These are phyloP conservation scores for Lepraria neglecta DNA, from an alignment of 495 filamentous ascomycete genomes.

Conservation along the genomic window DNA sequence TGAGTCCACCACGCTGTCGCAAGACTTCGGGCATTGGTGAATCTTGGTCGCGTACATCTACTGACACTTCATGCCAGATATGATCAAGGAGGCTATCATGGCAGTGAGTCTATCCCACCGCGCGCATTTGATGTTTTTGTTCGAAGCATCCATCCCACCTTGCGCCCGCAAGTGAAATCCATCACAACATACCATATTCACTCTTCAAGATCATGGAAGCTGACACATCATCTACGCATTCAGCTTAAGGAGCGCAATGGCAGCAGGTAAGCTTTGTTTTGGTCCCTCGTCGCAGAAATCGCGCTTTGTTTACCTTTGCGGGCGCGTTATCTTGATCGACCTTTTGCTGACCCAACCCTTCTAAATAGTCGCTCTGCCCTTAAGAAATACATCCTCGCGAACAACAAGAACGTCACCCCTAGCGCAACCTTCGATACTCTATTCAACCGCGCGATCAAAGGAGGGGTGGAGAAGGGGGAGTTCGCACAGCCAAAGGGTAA, in stretches of 20 bases:
- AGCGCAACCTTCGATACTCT: constrained; percentile 74
- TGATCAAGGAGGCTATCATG: constrained; percentile 65
- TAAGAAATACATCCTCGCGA: constrained; percentile 96
- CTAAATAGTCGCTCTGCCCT: constrained; percentile 75
- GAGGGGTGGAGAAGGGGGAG: constrained; percentile 80
- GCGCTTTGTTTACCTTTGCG: constrained; percentile 22
- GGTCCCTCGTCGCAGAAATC: constrained; percentile 12
- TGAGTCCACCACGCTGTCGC: constrained; percentile 41
- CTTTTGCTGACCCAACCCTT: constrained; percentile 18
- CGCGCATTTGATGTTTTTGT: constrained; percentile 28
- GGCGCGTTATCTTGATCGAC: constrained; percentile 19
- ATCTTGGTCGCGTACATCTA: constrained; percentile 41
- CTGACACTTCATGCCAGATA: constrained; percentile 50
- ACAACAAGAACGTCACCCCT: constrained; percentile 76
- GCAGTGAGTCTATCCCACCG: constrained; percentile 52
- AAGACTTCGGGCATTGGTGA: constrained; percentile 31
- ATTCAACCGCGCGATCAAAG: constrained; percentile 88
- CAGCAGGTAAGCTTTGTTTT: constrained; percentile 48
- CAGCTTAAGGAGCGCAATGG: constrained; percentile 62
- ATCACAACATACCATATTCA: constrained; percentile 13
- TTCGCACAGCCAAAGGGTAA: constrained; percentile 95
- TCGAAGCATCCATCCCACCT: constrained; percentile 15
- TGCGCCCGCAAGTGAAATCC: constrained; percentile 16
- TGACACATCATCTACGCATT: constrained; percentile 29
- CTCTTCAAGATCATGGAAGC: constrained; percentile 10